Evolutionary conservation across 169 alveolate genomes (phyloP), one percentile per base, ranked within the genome.

Genomic region (Pseudocohnilembus persalinus): DNA sequence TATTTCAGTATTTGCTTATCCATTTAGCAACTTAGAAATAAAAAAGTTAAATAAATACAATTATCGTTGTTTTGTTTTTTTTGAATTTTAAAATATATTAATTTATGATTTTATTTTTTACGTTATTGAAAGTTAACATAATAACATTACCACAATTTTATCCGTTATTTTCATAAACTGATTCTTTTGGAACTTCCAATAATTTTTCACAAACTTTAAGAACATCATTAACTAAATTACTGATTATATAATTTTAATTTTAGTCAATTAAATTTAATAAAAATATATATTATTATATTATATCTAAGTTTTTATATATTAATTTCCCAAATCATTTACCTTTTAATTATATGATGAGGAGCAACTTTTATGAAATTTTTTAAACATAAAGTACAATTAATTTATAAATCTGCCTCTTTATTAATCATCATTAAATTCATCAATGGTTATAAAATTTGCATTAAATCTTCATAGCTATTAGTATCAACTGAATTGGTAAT

Each of bases 131-230:
- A 30, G 90, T 90, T 77, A 92, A 91, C 83, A 92, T 91, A 29
- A 92, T 89, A 63, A 88, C 88, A 88, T 94, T 94, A 27, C 97
- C 97, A 31, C 92, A 77, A 87, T 88, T 92, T 49, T 91, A 34
- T 32, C 94, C 90, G 24, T 94, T 88, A 75, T 89, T 76, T 88
- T 94, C 97, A 73, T 87, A 90, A 30, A 93, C 88, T 31, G 92
- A 81, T 27, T 89, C 89, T 78, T 88, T 88, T 1, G 95, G 91
- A 0, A 94, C 96, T 89, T 92, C 92, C 29, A 94, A 32, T 35
- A 94, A 77, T 76, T 89, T 81, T 74, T 82, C 77, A 24, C 88
- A 79, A 29, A 88, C 88, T 65, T 88, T 85, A 72, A 80, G 74
- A 0, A 86, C 90, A 74, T 86, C 90, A 63, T 74, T 31, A 26